These are phyloP conservation scores for Noccaea caerulescens DNA, from an alignment of 345 rosid species.

Conservation along the genomic window DNA sequence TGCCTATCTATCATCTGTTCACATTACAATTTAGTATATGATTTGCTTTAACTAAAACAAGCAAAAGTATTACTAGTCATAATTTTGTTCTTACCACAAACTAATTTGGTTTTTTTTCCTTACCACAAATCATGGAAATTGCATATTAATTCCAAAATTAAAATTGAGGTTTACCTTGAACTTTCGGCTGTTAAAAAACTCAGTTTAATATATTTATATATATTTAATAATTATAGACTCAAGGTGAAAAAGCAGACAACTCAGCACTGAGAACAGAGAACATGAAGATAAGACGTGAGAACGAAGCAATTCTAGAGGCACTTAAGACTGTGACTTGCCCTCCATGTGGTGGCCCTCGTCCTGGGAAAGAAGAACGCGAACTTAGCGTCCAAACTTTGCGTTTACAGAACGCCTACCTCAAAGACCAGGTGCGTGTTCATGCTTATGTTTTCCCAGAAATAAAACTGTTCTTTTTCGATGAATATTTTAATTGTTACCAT, in stretches of 20 bases:
- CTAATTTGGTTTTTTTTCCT: neutral
- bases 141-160: neutral
- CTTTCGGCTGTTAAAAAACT: neutral
- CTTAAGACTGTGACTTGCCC: slow-evolving; percentile 64
- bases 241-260: slow-evolving; percentile 57
- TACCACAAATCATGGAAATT: neutral
- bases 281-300: slow-evolving; percentile 58
- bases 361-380: slow-evolving; percentile 51
- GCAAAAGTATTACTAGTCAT: neutral
- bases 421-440: slow-evolving; percentile 51
- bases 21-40: neutral
- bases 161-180: neutral
- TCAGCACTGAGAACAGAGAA: slow-evolving; percentile 58
- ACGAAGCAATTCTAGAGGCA: slow-evolving; percentile 57
- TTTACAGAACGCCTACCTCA: slow-evolving; percentile 54
- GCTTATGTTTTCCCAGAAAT: neutral
- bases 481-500: neutral
- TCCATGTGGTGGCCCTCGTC: slow-evolving; percentile 71
- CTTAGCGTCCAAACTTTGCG: slow-evolving; percentile 49
- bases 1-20: neutral
- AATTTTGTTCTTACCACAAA: neutral
- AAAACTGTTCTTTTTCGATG: neutral
- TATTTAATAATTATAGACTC: slow-evolving; percentile 47
- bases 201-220: neutral
- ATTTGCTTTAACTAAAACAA: neutral